These are phyloP conservation scores for Salix brachista DNA, from an alignment of 345 rosid genomes.

Conservation along the genomic window DNA sequence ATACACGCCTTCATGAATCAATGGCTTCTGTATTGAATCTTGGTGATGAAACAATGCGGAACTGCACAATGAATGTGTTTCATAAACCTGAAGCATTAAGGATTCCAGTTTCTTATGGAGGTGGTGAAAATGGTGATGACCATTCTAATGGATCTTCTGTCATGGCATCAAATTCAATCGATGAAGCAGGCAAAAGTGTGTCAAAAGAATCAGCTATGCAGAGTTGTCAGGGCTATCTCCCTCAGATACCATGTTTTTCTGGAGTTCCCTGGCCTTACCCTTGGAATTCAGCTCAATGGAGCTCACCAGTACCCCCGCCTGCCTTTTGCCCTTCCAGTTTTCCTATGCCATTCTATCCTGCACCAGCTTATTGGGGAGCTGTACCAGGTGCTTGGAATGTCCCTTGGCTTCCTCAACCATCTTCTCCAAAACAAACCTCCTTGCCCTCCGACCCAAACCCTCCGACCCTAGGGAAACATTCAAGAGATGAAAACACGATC, in stretches of 20 bases:
- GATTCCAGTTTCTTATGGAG: slow-evolving; percentile 33
- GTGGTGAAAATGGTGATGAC: slow-evolving; percentile 26
- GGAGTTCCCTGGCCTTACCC: slow-evolving; percentile 57
- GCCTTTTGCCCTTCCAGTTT: slow-evolving; percentile 50
- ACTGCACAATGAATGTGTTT: slow-evolving; percentile 41
- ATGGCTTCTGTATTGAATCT: slow-evolving; percentile 75
- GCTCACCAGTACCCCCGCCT: slow-evolving; percentile 36
- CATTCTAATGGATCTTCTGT: slow-evolving; percentile 28
- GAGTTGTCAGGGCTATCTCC: slow-evolving; percentile 35
- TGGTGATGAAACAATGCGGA: slow-evolving; percentile 53
- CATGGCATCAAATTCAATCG: slow-evolving; percentile 25
- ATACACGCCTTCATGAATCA: slow-evolving; percentile 70
- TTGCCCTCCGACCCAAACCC: slow-evolving; percentile 57
- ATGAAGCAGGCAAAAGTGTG: slow-evolving; percentile 26
- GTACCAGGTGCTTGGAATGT: slow-evolving; percentile 62
- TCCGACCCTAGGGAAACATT: slow-evolving; percentile 87
- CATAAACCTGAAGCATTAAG: slow-evolving; percentile 45
- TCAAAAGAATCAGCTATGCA: slow-evolving; percentile 22
- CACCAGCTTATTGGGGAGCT: slow-evolving; percentile 64
- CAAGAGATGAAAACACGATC: slow-evolving; percentile 52
- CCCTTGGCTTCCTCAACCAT: slow-evolving; percentile 68
- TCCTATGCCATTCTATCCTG: slow-evolving; percentile 59
- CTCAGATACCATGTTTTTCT: slow-evolving; percentile 48
- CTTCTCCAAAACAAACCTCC: slow-evolving; percentile 41
- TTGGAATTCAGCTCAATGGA: slow-evolving; percentile 56